phyloP scores from a whole-genome alignment of 2,329 filamentous ascomycete species.

The Neonectria punicea region DNA sequence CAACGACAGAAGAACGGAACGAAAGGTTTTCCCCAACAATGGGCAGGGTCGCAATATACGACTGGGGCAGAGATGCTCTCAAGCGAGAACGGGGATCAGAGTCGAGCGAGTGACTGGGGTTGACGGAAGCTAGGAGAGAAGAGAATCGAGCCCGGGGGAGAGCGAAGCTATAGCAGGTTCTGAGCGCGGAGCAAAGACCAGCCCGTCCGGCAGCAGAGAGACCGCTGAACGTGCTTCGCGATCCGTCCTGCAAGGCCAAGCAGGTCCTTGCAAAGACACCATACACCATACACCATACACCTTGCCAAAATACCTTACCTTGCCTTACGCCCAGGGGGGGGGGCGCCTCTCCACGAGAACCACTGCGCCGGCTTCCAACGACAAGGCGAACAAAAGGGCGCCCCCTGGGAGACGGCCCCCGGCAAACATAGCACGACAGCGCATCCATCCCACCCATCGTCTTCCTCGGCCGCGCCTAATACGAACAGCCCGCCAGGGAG shows the following conservation, averaged over 20 bases:
- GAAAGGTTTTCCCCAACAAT: constrained; percentile 10
- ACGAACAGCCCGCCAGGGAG: constrained; percentile 28
- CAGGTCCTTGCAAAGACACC: background rate
- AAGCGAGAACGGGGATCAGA: constrained; percentile 4
- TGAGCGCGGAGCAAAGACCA: background rate
- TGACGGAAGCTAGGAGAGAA: constrained; percentile 2
- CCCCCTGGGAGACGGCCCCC: constrained; percentile 8
- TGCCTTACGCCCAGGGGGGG: background rate
- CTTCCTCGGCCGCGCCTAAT: constrained; percentile 24
- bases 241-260: constrained; percentile 14
- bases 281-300: background rate
- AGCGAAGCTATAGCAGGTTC: constrained; percentile 42
- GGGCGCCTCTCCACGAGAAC: constrained; percentile 38
- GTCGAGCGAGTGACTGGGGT: constrained; percentile 30
- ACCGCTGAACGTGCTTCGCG: background rate
- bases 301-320: constrained; percentile 16
- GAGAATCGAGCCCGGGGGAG: constrained; percentile 25
- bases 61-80: constrained; percentile 8
- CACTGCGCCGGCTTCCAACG: constrained; percentile 4
- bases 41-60: constrained; percentile 21
- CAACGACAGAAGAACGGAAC: constrained; percentile 29
- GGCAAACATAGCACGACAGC: constrained; percentile 39
- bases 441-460: constrained; percentile 28
- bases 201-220: background rate
- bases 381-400: background rate